A percentile compares a stretch with the other conserved stretches of the same genome.
phyloP scores from a whole-genome alignment of 2,329 filamentous ascomycete species.

The Fusarium paranaense region DNA sequence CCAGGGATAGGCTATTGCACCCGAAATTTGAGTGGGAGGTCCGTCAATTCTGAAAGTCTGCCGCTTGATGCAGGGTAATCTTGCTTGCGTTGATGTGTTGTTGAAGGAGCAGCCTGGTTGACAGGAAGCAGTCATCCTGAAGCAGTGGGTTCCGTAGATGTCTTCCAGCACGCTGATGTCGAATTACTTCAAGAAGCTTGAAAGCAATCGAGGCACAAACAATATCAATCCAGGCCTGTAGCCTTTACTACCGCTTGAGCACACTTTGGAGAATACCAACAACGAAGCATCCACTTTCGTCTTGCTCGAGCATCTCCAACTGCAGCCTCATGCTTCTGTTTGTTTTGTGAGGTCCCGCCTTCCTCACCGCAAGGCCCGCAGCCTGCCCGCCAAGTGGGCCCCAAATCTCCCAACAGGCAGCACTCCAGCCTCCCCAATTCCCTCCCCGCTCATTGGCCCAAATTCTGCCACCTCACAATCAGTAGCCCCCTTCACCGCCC shows the following conservation, averaged over 20 bases:
- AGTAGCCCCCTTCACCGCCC: constrained; percentile 12
- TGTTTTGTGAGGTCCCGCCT: background rate
- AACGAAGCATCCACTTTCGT: background rate
- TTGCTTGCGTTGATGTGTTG: background rate
- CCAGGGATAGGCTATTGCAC: background rate
- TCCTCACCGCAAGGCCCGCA: background rate
- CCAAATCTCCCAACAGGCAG: constrained; percentile 21
- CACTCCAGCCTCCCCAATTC: constrained; percentile 3
- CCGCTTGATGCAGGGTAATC: background rate
- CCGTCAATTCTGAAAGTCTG: background rate
- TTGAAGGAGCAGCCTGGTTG: background rate
- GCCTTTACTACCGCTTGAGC: background rate
- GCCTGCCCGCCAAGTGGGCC: background rate
- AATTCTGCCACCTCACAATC: constrained; percentile 28
- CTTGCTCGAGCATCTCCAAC: background rate
- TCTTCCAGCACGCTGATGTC: background rate
- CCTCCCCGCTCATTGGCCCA: constrained; percentile 1
- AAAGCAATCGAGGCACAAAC: background rate
- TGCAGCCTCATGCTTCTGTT: constrained; percentile 6
- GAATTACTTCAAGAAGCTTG: background rate
- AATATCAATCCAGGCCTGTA: background rate
- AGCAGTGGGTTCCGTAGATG: background rate
- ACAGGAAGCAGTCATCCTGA: background rate
- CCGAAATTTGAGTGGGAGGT: background rate
- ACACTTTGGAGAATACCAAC: background rate